Conservation (phyloP, 106 monocot species). For the Dioscorea alata region DNA sequence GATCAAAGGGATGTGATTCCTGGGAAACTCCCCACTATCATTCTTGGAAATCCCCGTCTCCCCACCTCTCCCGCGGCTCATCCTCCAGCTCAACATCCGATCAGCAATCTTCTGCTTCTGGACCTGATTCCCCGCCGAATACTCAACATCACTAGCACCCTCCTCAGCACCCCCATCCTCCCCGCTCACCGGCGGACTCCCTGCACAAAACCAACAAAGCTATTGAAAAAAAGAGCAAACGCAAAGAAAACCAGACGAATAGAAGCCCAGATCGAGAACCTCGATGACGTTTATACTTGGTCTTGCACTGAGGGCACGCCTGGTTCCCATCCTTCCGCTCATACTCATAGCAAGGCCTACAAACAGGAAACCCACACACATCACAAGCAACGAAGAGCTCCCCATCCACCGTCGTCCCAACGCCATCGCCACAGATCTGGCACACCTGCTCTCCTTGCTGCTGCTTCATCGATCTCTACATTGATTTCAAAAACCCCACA, state of each 20-base stretch:
- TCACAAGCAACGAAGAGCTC: constrained; percentile 69
- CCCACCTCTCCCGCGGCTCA: constrained; percentile 15
- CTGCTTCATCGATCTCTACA: constrained; percentile 21
- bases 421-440: constrained; percentile 74
- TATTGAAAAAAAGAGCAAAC: neutral
- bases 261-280: constrained; percentile 10
- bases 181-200: constrained; percentile 22
- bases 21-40: constrained; percentile 27
- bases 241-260: neutral
- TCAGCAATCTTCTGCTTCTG: constrained; percentile 24
- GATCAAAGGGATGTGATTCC: constrained; percentile 15
- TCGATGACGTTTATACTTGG: constrained; percentile 72
- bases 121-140: constrained; percentile 20
- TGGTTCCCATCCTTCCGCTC: constrained; percentile 67
- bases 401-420: constrained; percentile 48
- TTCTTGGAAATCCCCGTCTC: constrained; percentile 20
- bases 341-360: constrained; percentile 70
- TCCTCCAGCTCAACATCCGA: constrained; percentile 29
- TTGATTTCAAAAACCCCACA: neutral
- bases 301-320: constrained; percentile 75
- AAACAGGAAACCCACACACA: constrained; percentile 63
- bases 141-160: constrained; percentile 20
- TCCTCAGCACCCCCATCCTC: constrained; percentile 14
- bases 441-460: constrained; percentile 37
- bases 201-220: constrained; percentile 3